Percentiles rank a stretch among this genome's conserved stretches.
Conservation (phyloP, 1,284 basidiomycete species). For the Melampsora larici-populina region DNA sequence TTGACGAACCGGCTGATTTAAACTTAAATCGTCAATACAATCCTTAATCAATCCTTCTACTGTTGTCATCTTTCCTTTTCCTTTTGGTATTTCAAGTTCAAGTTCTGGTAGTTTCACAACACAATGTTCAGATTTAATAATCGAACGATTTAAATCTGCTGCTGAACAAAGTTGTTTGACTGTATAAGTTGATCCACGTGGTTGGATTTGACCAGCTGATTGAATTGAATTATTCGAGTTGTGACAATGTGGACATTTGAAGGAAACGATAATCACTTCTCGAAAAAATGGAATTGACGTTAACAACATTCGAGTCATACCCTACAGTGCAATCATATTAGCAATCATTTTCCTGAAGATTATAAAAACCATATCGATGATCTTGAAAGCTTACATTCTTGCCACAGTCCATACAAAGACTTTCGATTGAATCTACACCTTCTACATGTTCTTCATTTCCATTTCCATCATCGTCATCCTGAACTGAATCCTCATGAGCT, state of each 20-base stretch:
- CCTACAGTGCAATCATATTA: slow-evolving; percentile 58
- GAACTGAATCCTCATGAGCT: background rate
- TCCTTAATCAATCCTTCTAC: slow-evolving; percentile 88
- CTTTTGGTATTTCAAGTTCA: slow-evolving; percentile 75
- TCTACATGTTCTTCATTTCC: slow-evolving; percentile 9
- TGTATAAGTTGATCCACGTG: slow-evolving; percentile 65
- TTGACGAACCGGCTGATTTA: slow-evolving; percentile 80
- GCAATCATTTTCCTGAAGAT: background rate
- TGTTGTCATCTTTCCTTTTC: slow-evolving; percentile 72
- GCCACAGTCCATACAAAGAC: slow-evolving; percentile 88
- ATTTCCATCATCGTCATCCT: background rate
- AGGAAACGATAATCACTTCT: slow-evolving; percentile 94
- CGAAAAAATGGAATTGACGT: slow-evolving; percentile 95
- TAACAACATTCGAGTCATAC: slow-evolving; percentile 82
- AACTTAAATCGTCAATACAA: slow-evolving; percentile 73
- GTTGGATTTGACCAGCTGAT: slow-evolving; percentile 77
- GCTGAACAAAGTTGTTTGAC: slow-evolving; percentile 68
- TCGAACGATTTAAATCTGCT: slow-evolving; percentile 82
- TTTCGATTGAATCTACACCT: slow-evolving; percentile 63
- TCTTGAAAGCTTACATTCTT: slow-evolving; percentile 56
- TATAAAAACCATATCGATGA: background rate
- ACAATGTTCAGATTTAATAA: slow-evolving; percentile 83
- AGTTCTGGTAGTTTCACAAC: slow-evolving; percentile 81
- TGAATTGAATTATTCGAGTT: slow-evolving; percentile 90
- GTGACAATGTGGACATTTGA: slow-evolving; percentile 91